A percentile compares a stretch with the other conserved stretches of the same genome.
phyloP scores from a whole-genome alignment of 768 basidiomycete species.

The Boletus huronensis region DNA sequence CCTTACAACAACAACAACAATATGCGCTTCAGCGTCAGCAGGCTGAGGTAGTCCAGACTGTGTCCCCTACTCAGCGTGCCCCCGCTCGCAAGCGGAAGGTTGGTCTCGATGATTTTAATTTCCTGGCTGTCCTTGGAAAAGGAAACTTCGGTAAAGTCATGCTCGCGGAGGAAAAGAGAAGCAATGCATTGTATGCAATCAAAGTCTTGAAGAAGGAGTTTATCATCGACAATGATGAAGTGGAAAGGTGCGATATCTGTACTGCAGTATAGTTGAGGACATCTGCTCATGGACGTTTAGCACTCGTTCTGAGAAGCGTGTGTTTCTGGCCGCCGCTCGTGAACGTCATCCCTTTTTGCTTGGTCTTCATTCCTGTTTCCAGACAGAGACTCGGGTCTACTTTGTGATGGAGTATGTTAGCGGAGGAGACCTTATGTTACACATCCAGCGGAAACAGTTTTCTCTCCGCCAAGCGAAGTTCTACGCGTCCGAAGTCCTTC shows the following conservation, averaged over 20 bases:
- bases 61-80: conserved; percentile 39
- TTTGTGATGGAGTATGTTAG: conserved; percentile 99
- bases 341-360: conserved; percentile 98
- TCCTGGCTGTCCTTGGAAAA: conserved; percentile 96
- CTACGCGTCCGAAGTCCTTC: conserved; percentile 93
- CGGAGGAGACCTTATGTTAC: conserved; percentile 98
- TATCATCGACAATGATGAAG: conserved; percentile 99
- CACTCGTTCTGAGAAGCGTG: conserved; percentile 98
- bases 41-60: conserved; percentile 30
- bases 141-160: conserved; percentile 99
- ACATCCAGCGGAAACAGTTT: conserved; percentile 99
- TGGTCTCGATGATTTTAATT: conserved; percentile 97
- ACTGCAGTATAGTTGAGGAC: neutral
- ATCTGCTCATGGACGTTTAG: conserved; percentile 39
- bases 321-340: conserved; percentile 94
- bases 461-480: conserved; percentile 98
- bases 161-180: conserved; percentile 97
- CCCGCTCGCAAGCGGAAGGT: conserved; percentile 73
- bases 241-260: conserved; percentile 73
- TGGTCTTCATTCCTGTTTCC: conserved; percentile 97
- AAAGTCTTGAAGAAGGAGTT: conserved; percentile 99
- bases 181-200: conserved; percentile 90
- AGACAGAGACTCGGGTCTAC: conserved; percentile 98
- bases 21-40: conserved; percentile 31
- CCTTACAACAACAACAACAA: conserved; percentile 26